Conservation (phyloP, 805 yeast genomes). For the Komagataella populi region DNA sequence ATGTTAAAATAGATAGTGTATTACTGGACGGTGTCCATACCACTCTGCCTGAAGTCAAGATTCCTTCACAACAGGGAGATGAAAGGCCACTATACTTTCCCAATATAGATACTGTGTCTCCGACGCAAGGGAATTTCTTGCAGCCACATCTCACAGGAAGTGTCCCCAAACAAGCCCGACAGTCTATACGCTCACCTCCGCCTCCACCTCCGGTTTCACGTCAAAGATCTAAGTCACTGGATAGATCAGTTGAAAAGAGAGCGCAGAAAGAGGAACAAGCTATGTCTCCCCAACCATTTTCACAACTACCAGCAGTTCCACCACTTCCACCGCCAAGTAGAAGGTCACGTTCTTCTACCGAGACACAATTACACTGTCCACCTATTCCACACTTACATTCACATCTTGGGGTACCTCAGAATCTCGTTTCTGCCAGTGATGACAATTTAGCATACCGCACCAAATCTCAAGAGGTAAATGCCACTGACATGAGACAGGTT, state of each 20-base stretch:
- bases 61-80: not conserved
- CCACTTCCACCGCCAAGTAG: constrained; percentile 8
- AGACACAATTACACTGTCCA: constrained; percentile 24
- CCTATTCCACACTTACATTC: constrained; percentile 8
- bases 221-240: not conserved
- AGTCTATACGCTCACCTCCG: constrained; percentile 5
- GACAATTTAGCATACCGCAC: constrained; percentile 5
- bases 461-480: not conserved
- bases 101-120: not conserved
- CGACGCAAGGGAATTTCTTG: not conserved
- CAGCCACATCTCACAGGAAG: constrained; percentile 37
- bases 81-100: not conserved
- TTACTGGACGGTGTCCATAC: constrained; percentile 60
- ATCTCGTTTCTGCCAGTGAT: constrained; percentile 2
- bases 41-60: constrained; percentile 22
- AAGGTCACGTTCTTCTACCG: constrained; percentile 1
- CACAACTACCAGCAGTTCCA: constrained; percentile 5
- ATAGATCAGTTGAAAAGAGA: not conserved
- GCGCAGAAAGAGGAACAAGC: not conserved
- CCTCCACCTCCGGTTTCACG: constrained; percentile 2
- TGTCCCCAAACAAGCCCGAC: constrained; percentile 31
- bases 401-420: not conserved
- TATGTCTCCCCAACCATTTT: not conserved
- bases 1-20: constrained; percentile 69
- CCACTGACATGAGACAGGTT: not conserved